A percentile compares a stretch with the other conserved stretches of the same genome.
phyloP scores from a whole-genome alignment of 495 filamentous ascomycete genomes.

The Bacidia gigantensis region DNA sequence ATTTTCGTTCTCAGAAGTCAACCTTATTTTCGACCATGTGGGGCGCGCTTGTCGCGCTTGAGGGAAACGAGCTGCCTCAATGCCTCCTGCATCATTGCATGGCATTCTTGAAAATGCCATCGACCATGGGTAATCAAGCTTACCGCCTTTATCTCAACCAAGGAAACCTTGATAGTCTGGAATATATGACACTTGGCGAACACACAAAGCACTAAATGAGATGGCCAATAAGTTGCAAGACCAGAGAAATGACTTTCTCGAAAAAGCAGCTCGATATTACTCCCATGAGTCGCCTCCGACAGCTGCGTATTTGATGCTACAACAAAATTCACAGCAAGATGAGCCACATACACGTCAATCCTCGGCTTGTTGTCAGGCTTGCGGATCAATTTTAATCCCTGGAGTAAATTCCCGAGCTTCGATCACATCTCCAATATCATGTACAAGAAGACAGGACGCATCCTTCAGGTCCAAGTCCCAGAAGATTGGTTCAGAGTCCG shows the following conservation, averaged over 20 bases:
- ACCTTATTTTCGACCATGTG: too few species aligned
- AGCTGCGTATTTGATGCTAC: slow-evolving; percentile 14
- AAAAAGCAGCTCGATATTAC: slow-evolving; percentile 6
- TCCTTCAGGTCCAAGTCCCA: neutral
- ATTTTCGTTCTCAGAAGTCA: neutral
- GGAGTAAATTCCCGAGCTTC: slow-evolving; percentile 3
- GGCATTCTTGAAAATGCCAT: too few species aligned
- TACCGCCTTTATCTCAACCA: too few species aligned
- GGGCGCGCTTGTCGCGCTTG: too few species aligned
- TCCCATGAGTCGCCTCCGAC: slow-evolving; percentile 4
- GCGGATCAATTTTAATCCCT: slow-evolving; percentile 11
- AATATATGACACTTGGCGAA: too few species aligned
- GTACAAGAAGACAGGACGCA: neutral
- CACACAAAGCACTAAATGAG: too few species aligned
- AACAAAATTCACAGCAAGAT: too few species aligned
- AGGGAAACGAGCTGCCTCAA: too few species aligned
- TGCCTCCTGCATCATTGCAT: too few species aligned
- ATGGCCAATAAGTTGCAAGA: neutral
- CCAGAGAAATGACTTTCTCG: slow-evolving; percentile 2
- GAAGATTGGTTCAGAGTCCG: neutral
- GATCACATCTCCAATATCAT: neutral
- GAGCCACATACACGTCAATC: too few species aligned
- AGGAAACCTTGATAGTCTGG: too few species aligned
- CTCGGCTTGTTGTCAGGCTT: slow-evolving; percentile 10
- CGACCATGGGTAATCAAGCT: too few species aligned